Conservation (phyloP, 257 asterid genomes). For the Solanum pennellii region DNA sequence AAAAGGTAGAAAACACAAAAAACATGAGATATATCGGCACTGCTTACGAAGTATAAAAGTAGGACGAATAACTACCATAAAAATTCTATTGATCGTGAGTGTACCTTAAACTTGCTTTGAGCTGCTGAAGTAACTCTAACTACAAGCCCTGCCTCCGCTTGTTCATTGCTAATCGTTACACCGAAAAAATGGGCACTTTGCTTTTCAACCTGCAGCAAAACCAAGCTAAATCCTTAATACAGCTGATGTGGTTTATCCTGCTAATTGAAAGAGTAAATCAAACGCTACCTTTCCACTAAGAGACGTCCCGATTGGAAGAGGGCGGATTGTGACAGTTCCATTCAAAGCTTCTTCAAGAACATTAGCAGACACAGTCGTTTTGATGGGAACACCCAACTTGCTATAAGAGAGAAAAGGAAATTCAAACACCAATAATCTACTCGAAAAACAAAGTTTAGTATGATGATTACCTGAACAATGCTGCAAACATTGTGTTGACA, state of each 20-base stretch:
- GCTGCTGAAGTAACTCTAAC: constrained; percentile 94
- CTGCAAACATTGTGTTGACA: constrained; percentile 99
- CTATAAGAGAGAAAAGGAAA: constrained; percentile 26
- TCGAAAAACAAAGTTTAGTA: background rate
- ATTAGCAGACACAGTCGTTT: constrained; percentile 92
- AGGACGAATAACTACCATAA: background rate
- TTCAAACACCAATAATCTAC: background rate
- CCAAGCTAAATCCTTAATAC: background rate
- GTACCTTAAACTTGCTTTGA: constrained; percentile 97
- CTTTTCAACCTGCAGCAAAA: constrained; percentile 73
- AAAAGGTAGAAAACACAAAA: background rate
- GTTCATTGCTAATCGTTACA: constrained; percentile 88
- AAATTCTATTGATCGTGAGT: background rate
- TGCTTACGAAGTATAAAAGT: background rate
- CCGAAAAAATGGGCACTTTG: constrained; percentile 96
- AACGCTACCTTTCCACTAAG: constrained; percentile 73
- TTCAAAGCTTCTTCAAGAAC: constrained; percentile 98
- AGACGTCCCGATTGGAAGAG: constrained; percentile 93
- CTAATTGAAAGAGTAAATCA: background rate
- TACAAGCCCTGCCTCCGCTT: constrained; percentile 85
- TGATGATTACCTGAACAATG: constrained; percentile 68
- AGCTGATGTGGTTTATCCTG: constrained; percentile 1
- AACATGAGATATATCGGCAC: background rate
- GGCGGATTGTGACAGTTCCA: constrained; percentile 95
- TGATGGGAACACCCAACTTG: constrained; percentile 97